A percentile compares a stretch with the other conserved stretches of the same genome.
Evolutionary conservation across 176 grass and related monocot species (phyloP).

Genomic region (Tillandsia leiboldiana): DNA sequence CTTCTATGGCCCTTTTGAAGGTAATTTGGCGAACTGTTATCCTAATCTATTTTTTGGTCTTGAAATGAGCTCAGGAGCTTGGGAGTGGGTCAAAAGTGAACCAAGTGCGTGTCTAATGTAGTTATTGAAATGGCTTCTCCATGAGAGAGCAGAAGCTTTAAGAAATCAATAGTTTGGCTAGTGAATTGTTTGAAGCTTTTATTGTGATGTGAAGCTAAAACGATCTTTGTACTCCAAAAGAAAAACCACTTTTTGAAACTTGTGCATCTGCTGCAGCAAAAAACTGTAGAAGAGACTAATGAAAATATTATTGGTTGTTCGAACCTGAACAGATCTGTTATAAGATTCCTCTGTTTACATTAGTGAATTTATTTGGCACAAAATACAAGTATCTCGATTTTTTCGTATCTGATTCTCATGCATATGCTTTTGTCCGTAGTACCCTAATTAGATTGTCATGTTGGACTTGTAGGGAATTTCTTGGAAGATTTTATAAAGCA

Average conservation of each 20-base stretch:
- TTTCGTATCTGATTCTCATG: neutral
- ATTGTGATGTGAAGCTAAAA: too few species aligned
- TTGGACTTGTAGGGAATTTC: conserved; percentile 45
- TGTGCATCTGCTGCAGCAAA: too few species aligned
- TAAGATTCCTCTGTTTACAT: neutral
- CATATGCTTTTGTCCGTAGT: neutral
- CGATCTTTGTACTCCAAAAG: too few species aligned
- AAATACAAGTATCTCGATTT: neutral
- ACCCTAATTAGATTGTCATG: neutral
- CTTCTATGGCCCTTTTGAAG: conserved; percentile 97
- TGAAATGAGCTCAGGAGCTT: neutral
- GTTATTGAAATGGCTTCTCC: neutral
- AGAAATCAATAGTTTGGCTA: too few species aligned
- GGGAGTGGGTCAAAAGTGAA: neutral
- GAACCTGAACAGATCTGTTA: too few species aligned
- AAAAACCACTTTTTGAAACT: too few species aligned
- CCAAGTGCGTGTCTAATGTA: neutral
- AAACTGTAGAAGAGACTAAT: too few species aligned
- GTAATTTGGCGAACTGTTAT: conserved; percentile 24
- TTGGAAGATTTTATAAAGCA: conserved; percentile 86
- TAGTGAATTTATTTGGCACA: neutral
- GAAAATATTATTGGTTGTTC: too few species aligned
- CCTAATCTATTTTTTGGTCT: conserved; percentile 4
- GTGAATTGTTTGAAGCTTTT: too few species aligned
- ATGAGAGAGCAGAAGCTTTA: too few species aligned